These are phyloP conservation scores for Senecio squalidus DNA, from an alignment of 140 eudicot species.

Conservation along the genomic window DNA sequence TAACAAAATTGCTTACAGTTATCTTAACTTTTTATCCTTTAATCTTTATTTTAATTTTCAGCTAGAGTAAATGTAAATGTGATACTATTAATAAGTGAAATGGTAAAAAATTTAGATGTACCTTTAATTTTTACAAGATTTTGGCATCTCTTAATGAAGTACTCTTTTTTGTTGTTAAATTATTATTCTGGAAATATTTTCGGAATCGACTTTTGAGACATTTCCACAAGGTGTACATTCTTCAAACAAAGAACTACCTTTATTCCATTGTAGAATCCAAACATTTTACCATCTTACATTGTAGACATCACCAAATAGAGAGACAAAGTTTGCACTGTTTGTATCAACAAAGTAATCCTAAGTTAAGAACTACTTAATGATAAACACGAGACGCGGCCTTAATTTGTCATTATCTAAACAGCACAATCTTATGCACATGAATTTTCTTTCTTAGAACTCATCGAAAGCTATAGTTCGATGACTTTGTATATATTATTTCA, in stretches of 20 bases:
- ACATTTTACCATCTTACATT: slow-evolving; percentile 10
- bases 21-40: no score
- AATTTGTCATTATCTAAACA: slow-evolving; percentile 10
- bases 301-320: slow-evolving; percentile 19
- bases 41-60: no score
- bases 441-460: slow-evolving; percentile 13
- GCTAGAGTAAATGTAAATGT: no score
- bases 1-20: no score
- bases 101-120: no score
- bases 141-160: no score
- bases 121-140: no score
- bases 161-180: no score
- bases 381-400: slow-evolving; percentile 20
- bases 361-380: slow-evolving; percentile 5
- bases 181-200: neutral
- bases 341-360: neutral
- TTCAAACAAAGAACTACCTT: slow-evolving; percentile 15
- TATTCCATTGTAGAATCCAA: slow-evolving; percentile 19
- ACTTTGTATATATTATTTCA: slow-evolving; percentile 18
- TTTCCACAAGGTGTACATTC: neutral
- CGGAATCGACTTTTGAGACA: neutral
- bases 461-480: slow-evolving; percentile 21
- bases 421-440: slow-evolving; percentile 9
- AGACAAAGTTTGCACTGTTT: slow-evolving; percentile 20
- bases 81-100: no score